phyloP scores from a whole-genome alignment of 177 flowering plant species.

The Vitis hybrid region DNA sequence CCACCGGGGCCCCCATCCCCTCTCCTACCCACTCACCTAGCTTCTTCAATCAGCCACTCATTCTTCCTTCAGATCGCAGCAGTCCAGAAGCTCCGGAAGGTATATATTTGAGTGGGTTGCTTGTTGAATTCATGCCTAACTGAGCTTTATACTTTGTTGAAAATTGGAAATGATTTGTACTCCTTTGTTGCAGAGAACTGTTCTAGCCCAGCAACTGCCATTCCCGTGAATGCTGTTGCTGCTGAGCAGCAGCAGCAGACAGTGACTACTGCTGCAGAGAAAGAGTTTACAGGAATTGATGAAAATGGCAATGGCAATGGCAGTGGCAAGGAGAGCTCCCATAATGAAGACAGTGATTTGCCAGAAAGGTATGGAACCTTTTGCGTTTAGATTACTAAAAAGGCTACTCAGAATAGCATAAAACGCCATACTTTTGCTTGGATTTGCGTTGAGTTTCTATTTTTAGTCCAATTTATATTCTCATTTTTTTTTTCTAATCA shows the following conservation, averaged over 20 bases:
- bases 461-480: neutral
- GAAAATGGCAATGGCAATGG: constrained; percentile 26
- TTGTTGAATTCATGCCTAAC: neutral
- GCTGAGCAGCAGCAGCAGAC: constrained; percentile 12
- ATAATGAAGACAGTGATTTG: constrained; percentile 25
- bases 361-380: constrained; percentile 36
- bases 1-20: constrained; percentile 38
- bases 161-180: neutral
- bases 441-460: neutral
- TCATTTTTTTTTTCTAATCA: neutral
- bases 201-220: constrained; percentile 7
- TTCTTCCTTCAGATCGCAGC: constrained; percentile 19
- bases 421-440: neutral
- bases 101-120: neutral
- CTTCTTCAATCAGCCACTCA: constrained; percentile 23
- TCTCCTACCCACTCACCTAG: constrained; percentile 35
- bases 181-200: constrained; percentile 33
- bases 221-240: neutral
- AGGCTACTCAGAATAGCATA: neutral
- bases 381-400: neutral
- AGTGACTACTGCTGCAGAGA: constrained; percentile 10
- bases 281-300: constrained; percentile 6
- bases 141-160: neutral
- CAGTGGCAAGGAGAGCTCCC: constrained; percentile 26
- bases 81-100: constrained; percentile 33